Evolutionary conservation across 1,284 basidiomycete species (phyloP), one percentile per base, ranked within the genome.

Genomic region (Apiotrichum gamsii): DNA sequence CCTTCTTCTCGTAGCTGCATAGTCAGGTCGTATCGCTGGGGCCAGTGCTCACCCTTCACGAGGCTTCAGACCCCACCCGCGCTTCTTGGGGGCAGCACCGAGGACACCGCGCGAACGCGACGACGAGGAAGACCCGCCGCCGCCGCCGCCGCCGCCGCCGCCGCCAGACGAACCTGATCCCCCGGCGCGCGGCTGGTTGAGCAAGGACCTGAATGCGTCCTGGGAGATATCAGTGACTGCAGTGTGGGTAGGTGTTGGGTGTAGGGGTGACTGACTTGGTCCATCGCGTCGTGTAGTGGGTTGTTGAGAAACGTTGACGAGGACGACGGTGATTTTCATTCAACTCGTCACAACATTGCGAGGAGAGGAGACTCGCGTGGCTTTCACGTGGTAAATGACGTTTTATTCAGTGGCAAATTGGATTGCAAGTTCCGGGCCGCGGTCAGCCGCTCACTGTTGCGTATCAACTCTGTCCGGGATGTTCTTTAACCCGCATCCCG

Each of bases 181-280:
- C 4, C 49, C 51, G 13, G 47, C 42, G 8, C 64, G 49, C 3
- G 69, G 65, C 9, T 62, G 58, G 10, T 53, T 55, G 11, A 72
- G 58, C 20, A 72, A 56, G 13, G 57, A 60, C 15, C 70, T 47
- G 49, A 72, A 72, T 0, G 68, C 67, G 56, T 65, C 53, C 63
- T 72, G 49, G 9, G 32, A n/a, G 5, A 1, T 16, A 35, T 50
- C 43, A 51, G 46, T 42, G n/a, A n/a, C n/a, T 23, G 8, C 2
- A 18, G 21, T n/a, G 5, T 13, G 8, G n/a, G 8, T 18, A 9
- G 5, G 3, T 35, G 30, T 5, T 9, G 5, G n/a, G 11, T 28
- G 11, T 28, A 28, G 11, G 11, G 8, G 25, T 25, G n/a, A 40
- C 60, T 45, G 49, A 59, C 63, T 54, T 65, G 63, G 49, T 65